A percentile compares a stretch with the other conserved stretches of the same genome.
Evolutionary conservation across 2,329 filamentous ascomycete genomes (phyloP).

Genomic region (Stagonosporopsis tanaceti): DNA sequence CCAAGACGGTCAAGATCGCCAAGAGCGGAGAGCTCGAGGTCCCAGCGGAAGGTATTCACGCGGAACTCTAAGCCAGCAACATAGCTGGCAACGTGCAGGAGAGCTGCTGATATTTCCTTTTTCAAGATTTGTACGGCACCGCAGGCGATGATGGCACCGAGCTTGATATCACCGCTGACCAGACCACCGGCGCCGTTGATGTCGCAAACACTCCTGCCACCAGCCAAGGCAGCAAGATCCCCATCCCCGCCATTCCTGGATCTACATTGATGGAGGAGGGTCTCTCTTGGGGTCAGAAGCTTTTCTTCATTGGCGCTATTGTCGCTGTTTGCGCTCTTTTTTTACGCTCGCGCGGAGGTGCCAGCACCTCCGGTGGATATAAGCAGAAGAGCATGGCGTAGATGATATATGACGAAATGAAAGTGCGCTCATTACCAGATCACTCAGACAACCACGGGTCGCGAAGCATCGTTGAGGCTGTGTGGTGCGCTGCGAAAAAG

Average conservation of each 20-base stretch:
- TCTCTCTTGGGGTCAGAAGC: slow-evolving; percentile 55
- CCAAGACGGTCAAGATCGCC: slow-evolving; percentile 74
- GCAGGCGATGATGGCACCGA: slow-evolving; percentile 54
- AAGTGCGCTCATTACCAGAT: slow-evolving; percentile 11
- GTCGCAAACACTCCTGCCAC: slow-evolving; percentile 38
- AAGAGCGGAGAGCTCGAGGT: slow-evolving; percentile 87
- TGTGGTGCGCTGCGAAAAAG: too few species aligned
- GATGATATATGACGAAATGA: slow-evolving; percentile 23
- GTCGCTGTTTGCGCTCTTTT: slow-evolving; percentile 53
- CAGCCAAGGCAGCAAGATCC: slow-evolving; percentile 27
- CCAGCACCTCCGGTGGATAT: slow-evolving; percentile 24
- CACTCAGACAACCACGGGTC: too few species aligned
- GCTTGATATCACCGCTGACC: slow-evolving; percentile 50
- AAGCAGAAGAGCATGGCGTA: slow-evolving; percentile 54
- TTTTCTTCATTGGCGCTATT: slow-evolving; percentile 55
- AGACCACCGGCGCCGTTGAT: slow-evolving; percentile 32
- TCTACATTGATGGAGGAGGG: slow-evolving; percentile 40
- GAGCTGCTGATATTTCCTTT: slow-evolving; percentile 53
- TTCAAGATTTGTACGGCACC: slow-evolving; percentile 56
- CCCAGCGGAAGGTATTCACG: slow-evolving; percentile 90
- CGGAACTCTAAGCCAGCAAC: slow-evolving; percentile 74
- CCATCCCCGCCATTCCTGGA: slow-evolving; percentile 27
- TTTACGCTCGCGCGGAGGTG: slow-evolving; percentile 46
- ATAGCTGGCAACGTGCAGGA: slow-evolving; percentile 43
- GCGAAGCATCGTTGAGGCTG: not conserved